Conservation (phyloP, 2,329 filamentous ascomycete genomes). For the Pseudocercospora fuligena region DNA sequence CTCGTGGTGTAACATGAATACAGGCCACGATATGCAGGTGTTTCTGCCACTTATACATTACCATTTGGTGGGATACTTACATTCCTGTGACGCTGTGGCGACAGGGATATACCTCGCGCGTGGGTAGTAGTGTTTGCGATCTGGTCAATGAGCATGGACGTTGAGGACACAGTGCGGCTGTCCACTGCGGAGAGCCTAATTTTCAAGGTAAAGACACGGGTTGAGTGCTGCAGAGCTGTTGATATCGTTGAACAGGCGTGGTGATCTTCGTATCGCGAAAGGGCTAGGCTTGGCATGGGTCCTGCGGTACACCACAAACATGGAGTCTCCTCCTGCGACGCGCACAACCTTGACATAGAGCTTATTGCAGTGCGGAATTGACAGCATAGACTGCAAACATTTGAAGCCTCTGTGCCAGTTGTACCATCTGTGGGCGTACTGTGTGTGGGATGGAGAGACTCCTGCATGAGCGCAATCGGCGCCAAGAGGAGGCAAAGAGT, state of each 20-base stretch:
- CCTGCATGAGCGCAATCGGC: not conserved
- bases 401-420: not conserved
- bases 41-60: conserved; percentile 3
- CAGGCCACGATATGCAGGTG: not conserved
- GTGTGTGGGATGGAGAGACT: not conserved
- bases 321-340: not conserved
- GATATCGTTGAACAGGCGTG: not conserved
- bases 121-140: conserved; percentile 3
- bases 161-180: not conserved
- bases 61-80: not conserved
- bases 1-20: not conserved
- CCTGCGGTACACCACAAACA: not conserved
- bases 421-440: not conserved
- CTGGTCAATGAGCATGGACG: conserved; percentile 1
- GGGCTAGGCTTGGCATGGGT: not conserved
- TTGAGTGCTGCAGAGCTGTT: not conserved
- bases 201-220: not conserved
- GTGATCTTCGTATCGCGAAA: not conserved
- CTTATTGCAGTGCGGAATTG: not conserved
- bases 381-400: not conserved
- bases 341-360: not conserved
- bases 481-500: not conserved
- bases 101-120: not conserved
- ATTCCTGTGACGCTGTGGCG: conserved; percentile 11
- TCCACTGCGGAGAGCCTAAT: not conserved